Evolutionary conservation across 257 asterid species (phyloP).

Genomic region (Solanum ahanhuiri): DNA sequence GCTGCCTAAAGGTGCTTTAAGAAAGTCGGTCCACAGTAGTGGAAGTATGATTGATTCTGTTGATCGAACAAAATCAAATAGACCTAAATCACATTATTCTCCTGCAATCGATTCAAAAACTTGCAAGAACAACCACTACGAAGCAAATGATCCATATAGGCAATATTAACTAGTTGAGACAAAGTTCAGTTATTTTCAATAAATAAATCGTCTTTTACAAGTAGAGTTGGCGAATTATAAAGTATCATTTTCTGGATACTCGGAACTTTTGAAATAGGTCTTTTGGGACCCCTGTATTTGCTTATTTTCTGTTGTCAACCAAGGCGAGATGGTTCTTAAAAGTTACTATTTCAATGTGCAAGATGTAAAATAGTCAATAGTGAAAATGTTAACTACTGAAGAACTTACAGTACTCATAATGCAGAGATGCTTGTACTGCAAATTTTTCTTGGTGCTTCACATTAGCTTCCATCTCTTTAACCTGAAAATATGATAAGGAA

Average conservation of each 20-base stretch:
- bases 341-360: not conserved
- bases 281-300: not conserved
- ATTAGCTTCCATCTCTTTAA: conserved; percentile 72
- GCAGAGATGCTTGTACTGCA: conserved; percentile 52
- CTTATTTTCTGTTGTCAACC: not conserved
- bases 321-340: not conserved
- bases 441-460: conserved; percentile 58
- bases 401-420: conserved; percentile 49
- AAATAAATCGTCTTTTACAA: not conserved
- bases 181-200: not conserved
- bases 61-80: not conserved
- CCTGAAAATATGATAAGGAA: conserved; percentile 24
- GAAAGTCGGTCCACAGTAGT: not conserved
- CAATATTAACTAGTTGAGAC: not conserved
- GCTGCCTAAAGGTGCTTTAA: no score
- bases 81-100: not conserved
- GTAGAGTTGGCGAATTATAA: not conserved
- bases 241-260: not conserved
- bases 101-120: not conserved
- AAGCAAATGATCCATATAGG: not conserved
- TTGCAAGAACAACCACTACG: not conserved
- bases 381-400: not conserved
- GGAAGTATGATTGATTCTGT: not conserved
- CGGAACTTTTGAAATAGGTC: not conserved
- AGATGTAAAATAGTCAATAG: not conserved